These are phyloP conservation scores for Geotrichum klebahnii DNA, from an alignment of 1,139 yeast genomes.

Conservation along the genomic window DNA sequence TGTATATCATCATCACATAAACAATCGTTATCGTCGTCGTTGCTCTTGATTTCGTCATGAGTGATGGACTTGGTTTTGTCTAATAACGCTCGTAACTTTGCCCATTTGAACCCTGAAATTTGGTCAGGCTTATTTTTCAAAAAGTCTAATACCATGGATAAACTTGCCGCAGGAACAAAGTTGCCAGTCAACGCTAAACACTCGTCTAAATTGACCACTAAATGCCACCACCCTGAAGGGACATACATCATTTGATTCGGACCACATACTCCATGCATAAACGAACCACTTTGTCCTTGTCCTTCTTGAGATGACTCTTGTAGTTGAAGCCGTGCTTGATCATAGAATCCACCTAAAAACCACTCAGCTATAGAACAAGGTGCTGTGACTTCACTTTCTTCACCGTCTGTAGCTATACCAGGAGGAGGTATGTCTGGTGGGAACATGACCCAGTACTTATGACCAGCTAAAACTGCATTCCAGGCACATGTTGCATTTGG, in stretches of 20 bases:
- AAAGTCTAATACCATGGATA: constrained; percentile 55
- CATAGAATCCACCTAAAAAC: constrained; percentile 77
- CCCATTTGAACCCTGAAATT: constrained; percentile 65
- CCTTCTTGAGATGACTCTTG: too few species aligned
- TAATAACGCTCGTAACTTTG: constrained; percentile 11
- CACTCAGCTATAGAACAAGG: constrained; percentile 90
- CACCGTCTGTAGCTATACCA: constrained; percentile 72
- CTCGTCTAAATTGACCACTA: constrained; percentile 77
- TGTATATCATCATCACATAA: constrained; percentile 13
- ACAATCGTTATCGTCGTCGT: constrained; percentile 1
- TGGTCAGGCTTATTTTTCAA: constrained; percentile 64
- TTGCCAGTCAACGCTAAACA: constrained; percentile 78
- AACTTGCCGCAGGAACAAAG: constrained; percentile 67
- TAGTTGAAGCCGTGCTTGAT: too few species aligned
- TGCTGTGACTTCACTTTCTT: constrained; percentile 85
- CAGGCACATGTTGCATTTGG: constrained; percentile 90
- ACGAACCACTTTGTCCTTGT: constrained; percentile 35
- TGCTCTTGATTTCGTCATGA: not conserved
- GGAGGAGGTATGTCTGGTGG: constrained; percentile 78
- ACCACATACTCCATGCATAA: constrained; percentile 66
- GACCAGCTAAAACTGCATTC: constrained; percentile 73
- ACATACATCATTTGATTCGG: constrained; percentile 85
- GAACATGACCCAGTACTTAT: constrained; percentile 83
- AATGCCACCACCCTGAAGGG: constrained; percentile 96
- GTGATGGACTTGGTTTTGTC: not conserved